Conservation (phyloP, 257 asterid species). For the Nicotiana noctiflora region DNA sequence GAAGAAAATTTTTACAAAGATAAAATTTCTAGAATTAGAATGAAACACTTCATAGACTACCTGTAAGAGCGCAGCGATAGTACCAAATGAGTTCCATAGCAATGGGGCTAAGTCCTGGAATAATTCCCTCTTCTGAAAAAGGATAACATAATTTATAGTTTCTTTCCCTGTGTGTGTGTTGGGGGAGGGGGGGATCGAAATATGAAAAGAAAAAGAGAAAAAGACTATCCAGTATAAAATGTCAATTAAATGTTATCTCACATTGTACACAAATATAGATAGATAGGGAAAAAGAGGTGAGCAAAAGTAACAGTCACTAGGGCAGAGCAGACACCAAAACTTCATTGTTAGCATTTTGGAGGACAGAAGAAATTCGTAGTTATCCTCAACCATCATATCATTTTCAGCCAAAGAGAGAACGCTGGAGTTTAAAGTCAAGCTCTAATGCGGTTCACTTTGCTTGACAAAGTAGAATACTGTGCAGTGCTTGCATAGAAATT, state of each 20-base stretch:
- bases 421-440: neutral
- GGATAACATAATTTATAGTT: neutral
- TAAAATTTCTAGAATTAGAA: neutral
- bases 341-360: neutral
- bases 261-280: neutral
- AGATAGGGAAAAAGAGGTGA: neutral
- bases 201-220: neutral
- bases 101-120: conserved; percentile 95
- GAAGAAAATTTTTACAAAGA: neutral
- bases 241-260: neutral
- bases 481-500: neutral
- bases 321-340: neutral
- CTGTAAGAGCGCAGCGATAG: conserved; percentile 92
- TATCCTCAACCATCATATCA: neutral
- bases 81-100: conserved; percentile 90
- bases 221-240: neutral
- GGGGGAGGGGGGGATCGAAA: neutral
- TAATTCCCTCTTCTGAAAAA: conserved; percentile 68
- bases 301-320: neutral
- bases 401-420: neutral
- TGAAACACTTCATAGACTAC: conserved; percentile 28
- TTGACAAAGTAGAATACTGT: neutral
- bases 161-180: neutral
- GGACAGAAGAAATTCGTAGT: neutral
- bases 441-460: neutral